Conservation (phyloP, 176 grass and related monocot species). For the Canna indica region DNA sequence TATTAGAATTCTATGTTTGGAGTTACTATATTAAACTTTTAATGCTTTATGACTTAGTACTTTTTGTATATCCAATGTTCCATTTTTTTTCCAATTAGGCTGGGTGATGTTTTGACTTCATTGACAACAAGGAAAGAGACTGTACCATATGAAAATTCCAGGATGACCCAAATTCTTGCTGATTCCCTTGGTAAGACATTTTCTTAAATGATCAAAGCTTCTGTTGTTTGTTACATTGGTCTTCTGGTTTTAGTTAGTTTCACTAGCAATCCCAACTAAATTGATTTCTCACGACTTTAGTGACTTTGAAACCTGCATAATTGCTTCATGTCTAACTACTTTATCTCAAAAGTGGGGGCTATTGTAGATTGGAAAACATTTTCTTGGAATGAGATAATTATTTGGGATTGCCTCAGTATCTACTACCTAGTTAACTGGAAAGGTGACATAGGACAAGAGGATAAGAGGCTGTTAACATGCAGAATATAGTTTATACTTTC, state of each 20-base stretch:
- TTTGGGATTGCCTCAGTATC: neutral
- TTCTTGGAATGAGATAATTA: too few relatives aligned
- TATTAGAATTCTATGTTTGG: neutral
- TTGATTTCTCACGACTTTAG: neutral
- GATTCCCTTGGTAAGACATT: slow-evolving; percentile 71
- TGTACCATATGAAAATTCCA: slow-evolving; percentile 74
- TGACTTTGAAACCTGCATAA: neutral
- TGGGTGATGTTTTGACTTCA: slow-evolving; percentile 88
- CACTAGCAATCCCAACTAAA: neutral
- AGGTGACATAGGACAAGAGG: neutral
- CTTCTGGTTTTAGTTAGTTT: neutral
- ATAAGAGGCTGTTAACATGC: neutral
- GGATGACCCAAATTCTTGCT: slow-evolving; percentile 75
- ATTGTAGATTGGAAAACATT: too few relatives aligned
- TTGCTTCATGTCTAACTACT: neutral
- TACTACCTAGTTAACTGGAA: neutral
- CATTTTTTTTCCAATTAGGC: slow-evolving; percentile 32
- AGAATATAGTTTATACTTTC: neutral
- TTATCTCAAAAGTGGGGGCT: neutral
- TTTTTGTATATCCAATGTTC: neutral
- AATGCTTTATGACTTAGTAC: slow-evolving; percentile 4
- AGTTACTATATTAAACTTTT: neutral
- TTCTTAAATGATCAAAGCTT: neutral
- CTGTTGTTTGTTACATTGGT: neutral
- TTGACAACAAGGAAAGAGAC: slow-evolving; percentile 80